A percentile compares a stretch with the other conserved stretches of the same genome.
phyloP scores from a whole-genome alignment of 306 rosid species.

The Sindora glabra region DNA sequence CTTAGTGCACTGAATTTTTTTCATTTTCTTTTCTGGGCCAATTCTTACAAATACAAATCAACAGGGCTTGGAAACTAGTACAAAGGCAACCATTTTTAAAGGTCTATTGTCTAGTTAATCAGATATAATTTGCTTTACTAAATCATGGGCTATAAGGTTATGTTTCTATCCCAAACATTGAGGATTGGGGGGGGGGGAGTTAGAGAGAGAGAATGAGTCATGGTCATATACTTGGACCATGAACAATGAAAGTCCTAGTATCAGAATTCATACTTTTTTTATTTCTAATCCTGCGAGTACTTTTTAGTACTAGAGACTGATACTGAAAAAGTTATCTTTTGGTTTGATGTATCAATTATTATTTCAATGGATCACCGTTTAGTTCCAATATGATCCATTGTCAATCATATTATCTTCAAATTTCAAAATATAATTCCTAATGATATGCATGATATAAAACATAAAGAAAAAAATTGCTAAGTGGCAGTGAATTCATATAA shows the following conservation, averaged over 20 bases:
- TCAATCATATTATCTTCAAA: not conserved
- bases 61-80: not conserved
- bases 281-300: too few species aligned
- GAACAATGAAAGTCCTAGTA: not conserved
- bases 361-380: not conserved
- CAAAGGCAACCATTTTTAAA: not conserved
- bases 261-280: too few species aligned
- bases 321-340: not conserved
- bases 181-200: too few species aligned
- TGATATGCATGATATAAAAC: too few species aligned
- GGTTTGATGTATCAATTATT: not conserved
- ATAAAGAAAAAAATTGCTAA: not conserved
- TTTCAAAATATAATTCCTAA: too few species aligned
- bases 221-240: not conserved
- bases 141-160: not conserved
- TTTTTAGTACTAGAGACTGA: not conserved
- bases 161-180: not conserved
- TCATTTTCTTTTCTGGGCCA: slow-evolving; percentile 59
- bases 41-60: slow-evolving; percentile 42
- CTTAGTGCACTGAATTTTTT: slow-evolving; percentile 56
- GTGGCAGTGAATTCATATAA: not conserved
- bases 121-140: not conserved
- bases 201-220: not conserved
- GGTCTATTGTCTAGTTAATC: not conserved
- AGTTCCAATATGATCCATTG: not conserved